These are phyloP conservation scores for Penicillium daleae DNA, from an alignment of 495 filamentous ascomycete genomes.

Conservation along the genomic window DNA sequence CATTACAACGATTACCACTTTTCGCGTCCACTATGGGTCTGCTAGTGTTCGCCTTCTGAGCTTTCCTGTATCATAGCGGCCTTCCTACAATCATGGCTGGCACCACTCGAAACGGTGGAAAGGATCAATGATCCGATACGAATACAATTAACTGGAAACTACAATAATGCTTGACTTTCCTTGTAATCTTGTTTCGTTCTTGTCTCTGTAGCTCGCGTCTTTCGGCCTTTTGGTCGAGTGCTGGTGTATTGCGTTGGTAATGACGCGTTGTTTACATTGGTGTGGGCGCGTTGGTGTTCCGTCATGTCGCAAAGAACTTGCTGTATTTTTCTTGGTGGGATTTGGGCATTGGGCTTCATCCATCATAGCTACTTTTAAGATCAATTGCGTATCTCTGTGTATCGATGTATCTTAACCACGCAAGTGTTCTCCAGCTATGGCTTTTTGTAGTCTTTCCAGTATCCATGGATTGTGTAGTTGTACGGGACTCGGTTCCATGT, in stretches of 20 bases:
- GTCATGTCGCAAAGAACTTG: not conserved
- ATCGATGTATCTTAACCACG: too few species aligned
- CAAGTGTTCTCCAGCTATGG: too few species aligned
- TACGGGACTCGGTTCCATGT: too few species aligned
- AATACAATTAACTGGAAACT: conserved; percentile 47
- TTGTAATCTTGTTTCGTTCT: not conserved
- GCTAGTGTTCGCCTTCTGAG: conserved; percentile 49
- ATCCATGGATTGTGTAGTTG: too few species aligned
- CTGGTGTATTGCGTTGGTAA: not conserved
- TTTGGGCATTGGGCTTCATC: too few species aligned
- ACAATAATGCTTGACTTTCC: conserved; percentile 9
- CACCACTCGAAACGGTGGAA: conserved; percentile 43
- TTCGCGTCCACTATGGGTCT: conserved; percentile 50
- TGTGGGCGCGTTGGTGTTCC: not conserved
- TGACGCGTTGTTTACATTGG: not conserved
- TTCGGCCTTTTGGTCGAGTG: not conserved
- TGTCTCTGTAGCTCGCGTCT: not conserved
- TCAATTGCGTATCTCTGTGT: too few species aligned
- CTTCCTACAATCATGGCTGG: conserved; percentile 46
- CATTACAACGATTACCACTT: conserved; percentile 47
- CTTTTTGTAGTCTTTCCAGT: too few species aligned
- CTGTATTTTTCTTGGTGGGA: too few species aligned
- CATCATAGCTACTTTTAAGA: too few species aligned
- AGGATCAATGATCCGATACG: conserved; percentile 44
- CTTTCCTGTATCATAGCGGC: conserved; percentile 55